Evolutionary conservation across 371 early-diverging fungal genomes (phyloP), one percentile per base, ranked within the genome.

Genomic region (Nosema muscidifuracis): DNA sequence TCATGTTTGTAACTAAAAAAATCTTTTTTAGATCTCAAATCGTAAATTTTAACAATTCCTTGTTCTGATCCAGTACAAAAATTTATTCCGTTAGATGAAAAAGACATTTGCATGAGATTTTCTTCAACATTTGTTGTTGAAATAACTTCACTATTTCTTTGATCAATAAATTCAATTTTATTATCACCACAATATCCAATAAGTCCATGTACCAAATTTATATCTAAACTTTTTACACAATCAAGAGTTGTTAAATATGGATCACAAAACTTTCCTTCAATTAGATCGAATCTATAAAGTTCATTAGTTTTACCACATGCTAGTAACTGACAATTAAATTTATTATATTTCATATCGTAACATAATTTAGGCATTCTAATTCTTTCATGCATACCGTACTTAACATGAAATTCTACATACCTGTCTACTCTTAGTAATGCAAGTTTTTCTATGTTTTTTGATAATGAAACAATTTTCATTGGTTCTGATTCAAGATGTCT

Each of bases 361-460:
- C 72, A 77, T 71, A 68, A 83, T 73, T 90, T 89, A 47, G 96
- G 95, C 28, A 95, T 89, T 77, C 93, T 86, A n/a, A 93, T 91
- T 65, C 87, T 86, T 77, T 92, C 93, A 77, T 94, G 94, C 81
- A 93, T 83, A 60, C 94, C 96, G 22, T 89, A 91, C 77, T 92
- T 94, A 6, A 91, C 85, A 79, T 98, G 97, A 73, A 98, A 90
- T 84, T 98, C 96, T 9, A 98, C 79, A n/a, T 89, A 86, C 56
- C 94, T 87, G 81, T 94, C 94, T 42, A 86, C 85, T 82, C 94
- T 94, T 80, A 98, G 82, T 58, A 90, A 87, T 22, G 91, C 92
- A 4, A 88, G 84, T 81, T 96, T 98, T 33, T 92, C 92, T 93
- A 94, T 95, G 84, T 97, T 95, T 73, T 95, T 93, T 0, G 91